Base-by-base conservation (phyloP, 176 grass and related monocot genomes). In the Olyra latifolia region DNA sequence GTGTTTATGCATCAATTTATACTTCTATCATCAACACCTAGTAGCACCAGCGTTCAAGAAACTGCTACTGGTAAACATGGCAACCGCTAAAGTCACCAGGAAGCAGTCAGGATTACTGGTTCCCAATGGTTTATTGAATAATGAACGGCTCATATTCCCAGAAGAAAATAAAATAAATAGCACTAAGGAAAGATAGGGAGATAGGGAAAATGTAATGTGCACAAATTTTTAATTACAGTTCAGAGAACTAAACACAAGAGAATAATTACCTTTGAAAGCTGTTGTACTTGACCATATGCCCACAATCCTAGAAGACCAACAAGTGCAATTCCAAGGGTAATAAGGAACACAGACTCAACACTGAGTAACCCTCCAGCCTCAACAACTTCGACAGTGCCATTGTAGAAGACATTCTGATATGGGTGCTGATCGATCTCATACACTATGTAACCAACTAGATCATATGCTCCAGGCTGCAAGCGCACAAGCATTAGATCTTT, bases 301-400 rank as follows among this genome's bases (percentile, higher is more conserved):
- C 96, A 99, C 59, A 99, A 65, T 54, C 96, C 92, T 0, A 89
- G 80, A 76, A 99, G 72, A 62, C 74, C 90, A 86, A 95, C 44
- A 62, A 99, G 89, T 49, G 88, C 96, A 78, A 81, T 45, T 59
- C 96, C 96, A 65, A 99, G 90, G 66, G 92, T 93, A 25, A 99
- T 67, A 84, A 99, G 96, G 83, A 99, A 99, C 45, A 99, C 90
- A 65, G 96, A 99, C 76, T 99, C 96, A n/a, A 94, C 85, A 66
- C 92, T 95, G 30, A 95, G 81, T 29, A 99, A 89, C 13, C 88
- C 90, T 74, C 96, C 96, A 46, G 69, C 84, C 82, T 99, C 96
- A 91, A 95, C 86, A 30, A 99, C 90, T 74, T 99, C 96, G 8
- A 99, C 40, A 10, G 96, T 91, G 78, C 96, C 88, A 39, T 99